These are phyloP conservation scores for Nicotiana noctiflora DNA, from an alignment of 257 asterid genomes.

Conservation along the genomic window DNA sequence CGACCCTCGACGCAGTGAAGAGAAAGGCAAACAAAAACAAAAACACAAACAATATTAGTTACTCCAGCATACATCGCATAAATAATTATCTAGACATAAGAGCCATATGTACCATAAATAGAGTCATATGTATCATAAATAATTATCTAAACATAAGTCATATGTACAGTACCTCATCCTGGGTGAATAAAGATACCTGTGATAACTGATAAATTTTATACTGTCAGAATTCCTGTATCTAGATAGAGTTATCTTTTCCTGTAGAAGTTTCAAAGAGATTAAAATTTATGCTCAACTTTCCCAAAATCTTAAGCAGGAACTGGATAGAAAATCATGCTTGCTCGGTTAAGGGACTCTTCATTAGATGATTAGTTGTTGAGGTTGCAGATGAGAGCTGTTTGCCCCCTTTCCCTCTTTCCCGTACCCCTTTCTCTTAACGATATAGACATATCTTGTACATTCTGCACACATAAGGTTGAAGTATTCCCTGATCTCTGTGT, in stretches of 20 bases:
- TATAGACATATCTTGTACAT: neutral
- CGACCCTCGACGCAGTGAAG: too few species aligned
- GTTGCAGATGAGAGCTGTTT: neutral
- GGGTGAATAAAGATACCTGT: neutral
- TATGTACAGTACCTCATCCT: neutral
- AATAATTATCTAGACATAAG: too few species aligned
- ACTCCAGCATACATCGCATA: too few species aligned
- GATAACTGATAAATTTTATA: neutral
- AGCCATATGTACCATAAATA: too few species aligned
- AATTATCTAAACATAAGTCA: too few species aligned
- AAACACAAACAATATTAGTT: too few species aligned
- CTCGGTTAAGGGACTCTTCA: neutral
- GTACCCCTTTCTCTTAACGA: neutral
- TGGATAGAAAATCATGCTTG: neutral
- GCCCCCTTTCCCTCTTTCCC: neutral
- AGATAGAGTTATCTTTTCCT: neutral
- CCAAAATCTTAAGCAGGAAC: neutral
- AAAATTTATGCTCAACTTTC: neutral
- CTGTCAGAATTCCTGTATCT: neutral
- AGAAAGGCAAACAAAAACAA: too few species aligned
- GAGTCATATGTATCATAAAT: too few species aligned
- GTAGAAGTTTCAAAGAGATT: neutral
- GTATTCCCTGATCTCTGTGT: neutral
- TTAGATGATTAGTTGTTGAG: neutral
- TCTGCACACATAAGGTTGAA: neutral